phyloP scores from a whole-genome alignment of 1,284 basidiomycete genomes.

The Earliella scabrosa region DNA sequence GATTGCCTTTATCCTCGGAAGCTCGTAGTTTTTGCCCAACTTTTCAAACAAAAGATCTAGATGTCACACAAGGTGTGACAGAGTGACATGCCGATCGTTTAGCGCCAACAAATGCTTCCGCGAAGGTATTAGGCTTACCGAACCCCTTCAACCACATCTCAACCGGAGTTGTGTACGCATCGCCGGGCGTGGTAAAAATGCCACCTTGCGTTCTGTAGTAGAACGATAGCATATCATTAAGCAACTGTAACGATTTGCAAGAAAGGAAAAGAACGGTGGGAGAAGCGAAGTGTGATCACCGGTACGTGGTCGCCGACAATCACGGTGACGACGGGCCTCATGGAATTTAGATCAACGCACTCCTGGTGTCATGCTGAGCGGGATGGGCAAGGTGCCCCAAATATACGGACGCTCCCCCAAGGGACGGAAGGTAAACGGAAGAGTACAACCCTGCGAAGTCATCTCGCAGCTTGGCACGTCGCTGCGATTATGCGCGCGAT shows the following conservation, averaged over 20 bases:
- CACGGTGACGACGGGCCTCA: no score
- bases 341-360: no score
- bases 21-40: slow-evolving; percentile 65
- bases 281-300: no score
- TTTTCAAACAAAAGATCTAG: slow-evolving; percentile 77
- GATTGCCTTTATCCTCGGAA: slow-evolving; percentile 70
- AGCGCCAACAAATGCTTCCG: slow-evolving; percentile 48
- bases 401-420: no score
- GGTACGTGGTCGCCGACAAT: no score
- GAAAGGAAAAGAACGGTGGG: neutral
- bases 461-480: no score
- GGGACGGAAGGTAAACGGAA: no score
- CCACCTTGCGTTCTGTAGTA: slow-evolving; percentile 75
- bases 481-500: no score
- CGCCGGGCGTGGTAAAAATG: slow-evolving; percentile 82
- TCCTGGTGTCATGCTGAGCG: no score
- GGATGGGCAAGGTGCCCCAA: no score
- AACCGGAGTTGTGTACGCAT: slow-evolving; percentile 81
- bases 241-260: neutral
- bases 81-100: slow-evolving; percentile 37
- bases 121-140: slow-evolving; percentile 54
- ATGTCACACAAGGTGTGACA: slow-evolving; percentile 26
- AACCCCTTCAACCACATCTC: slow-evolving; percentile 87
- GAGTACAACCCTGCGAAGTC: no score
- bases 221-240: neutral